Evolutionary conservation across 1,139 yeast species (phyloP), one percentile per base, ranked within the genome.

Genomic region (Zygotorulaspora mrakii): DNA sequence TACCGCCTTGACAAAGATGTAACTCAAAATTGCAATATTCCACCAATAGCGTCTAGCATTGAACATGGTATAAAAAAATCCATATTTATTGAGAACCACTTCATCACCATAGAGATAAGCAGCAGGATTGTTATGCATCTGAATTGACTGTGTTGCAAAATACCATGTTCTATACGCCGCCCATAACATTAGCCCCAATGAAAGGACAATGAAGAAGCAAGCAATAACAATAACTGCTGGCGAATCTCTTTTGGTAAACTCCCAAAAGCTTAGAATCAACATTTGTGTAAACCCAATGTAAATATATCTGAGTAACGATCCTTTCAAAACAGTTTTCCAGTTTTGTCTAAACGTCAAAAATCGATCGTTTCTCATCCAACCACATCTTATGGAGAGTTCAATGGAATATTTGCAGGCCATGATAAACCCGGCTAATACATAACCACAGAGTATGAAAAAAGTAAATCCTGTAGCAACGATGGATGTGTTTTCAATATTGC

Each of bases 31-130:
- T 8, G 81, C 77, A 16, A 71, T 62, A 40, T 87, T 84, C 73
- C 85, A 83, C 85, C 87, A 83, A 59, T 82, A 83, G 50, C 74
- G 79, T 10, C 68, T 68, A 7, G 94, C 91, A 49, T 74, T 74
- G 58, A 81, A 82, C 87, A 82, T 82, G n/a, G 91, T 82, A 62
- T 83, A 84, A 53, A 84, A 76, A 62, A 79, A 83, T 0, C 94
- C 94, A 56, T 76, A 83, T 57, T 79, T 80, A 63, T 77, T 72
- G 55, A 83, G 71, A 31, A 83, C 69, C 31, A 66, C 68, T 33
- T 76, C 67, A 52, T 83, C 82, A 49, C 94, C 91, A 55, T 83
- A 84, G 35, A 84, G 67, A 39, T 81, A 62, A 22, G 89, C 89
- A 25, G 94, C 94, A 0, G 94, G 88, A 55, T 83, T 83, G 37